A percentile compares a stretch with the other conserved stretches of the same genome.
Evolutionary conservation across 2,329 filamentous ascomycete species (phyloP).

Genomic region (Neopestalotiopsis sp.): DNA sequence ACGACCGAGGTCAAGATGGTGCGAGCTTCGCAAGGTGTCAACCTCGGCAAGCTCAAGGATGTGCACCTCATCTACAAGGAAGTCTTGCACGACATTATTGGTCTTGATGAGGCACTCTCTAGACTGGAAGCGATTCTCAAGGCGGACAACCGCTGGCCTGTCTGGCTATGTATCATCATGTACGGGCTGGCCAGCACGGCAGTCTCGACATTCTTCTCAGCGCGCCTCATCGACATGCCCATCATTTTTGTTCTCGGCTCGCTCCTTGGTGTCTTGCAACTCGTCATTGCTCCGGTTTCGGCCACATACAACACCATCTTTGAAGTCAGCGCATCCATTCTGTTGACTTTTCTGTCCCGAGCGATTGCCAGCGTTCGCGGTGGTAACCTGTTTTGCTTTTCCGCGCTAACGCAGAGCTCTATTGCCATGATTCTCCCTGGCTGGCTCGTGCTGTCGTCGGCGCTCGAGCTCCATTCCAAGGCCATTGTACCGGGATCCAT

Average conservation of each 20-base stretch:
- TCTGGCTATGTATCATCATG: constrained; percentile 64
- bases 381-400: constrained; percentile 70
- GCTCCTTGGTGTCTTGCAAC: constrained; percentile 76
- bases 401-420: constrained; percentile 72
- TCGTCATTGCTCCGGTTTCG: constrained; percentile 75
- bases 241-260: constrained; percentile 79
- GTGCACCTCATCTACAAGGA: constrained; percentile 68
- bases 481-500: constrained; percentile 73
- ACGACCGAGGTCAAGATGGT: constrained; percentile 72
- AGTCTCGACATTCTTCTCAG: constrained; percentile 81
- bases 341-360: constrained; percentile 71
- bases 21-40: constrained; percentile 60
- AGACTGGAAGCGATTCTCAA: constrained; percentile 55
- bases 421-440: constrained; percentile 76
- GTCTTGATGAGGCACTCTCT: constrained; percentile 60
- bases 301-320: constrained; percentile 66
- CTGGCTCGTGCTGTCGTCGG: constrained; percentile 58
- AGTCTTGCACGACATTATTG: constrained; percentile 64
- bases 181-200: constrained; percentile 78
- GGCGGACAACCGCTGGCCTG: constrained; percentile 50
- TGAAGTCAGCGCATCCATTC: constrained; percentile 60
- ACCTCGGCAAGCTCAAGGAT: constrained; percentile 66
- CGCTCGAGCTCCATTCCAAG: constrained; percentile 70
- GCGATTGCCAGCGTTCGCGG: constrained; percentile 69
- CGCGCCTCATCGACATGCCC: constrained; percentile 77